phyloP scores from a whole-genome alignment of 163 green algal genomes.

The Scenedesmus sp. region DNA sequence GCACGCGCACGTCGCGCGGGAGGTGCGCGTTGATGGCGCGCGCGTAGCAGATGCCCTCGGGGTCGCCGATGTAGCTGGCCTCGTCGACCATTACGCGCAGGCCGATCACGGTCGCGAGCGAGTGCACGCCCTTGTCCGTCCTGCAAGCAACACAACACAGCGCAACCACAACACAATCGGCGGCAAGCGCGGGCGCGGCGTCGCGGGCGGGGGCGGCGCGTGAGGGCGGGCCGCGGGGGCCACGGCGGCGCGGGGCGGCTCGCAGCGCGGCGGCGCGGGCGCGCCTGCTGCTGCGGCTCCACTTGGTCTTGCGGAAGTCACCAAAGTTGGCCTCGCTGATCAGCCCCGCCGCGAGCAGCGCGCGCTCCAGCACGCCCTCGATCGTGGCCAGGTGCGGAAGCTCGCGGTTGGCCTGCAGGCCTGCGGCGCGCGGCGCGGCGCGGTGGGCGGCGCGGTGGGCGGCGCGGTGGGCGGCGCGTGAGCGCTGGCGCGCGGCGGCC shows the following conservation, averaged over 20 bases:
- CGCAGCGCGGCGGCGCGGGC: background rate
- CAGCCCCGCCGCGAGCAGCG: conserved; percentile 55
- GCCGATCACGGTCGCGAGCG: conserved; percentile 73
- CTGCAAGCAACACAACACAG: conserved; percentile 4
- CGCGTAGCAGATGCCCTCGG: conserved; percentile 68
- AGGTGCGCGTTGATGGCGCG: conserved; percentile 70
- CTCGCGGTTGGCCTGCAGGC: conserved; percentile 44
- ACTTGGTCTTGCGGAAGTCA: conserved; percentile 63
- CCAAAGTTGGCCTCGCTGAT: conserved; percentile 61
- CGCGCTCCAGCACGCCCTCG: conserved; percentile 61
- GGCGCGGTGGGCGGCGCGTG: too few species aligned
- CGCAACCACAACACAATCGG: too few species aligned
- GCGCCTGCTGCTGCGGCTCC: conserved; percentile 73
- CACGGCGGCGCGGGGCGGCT: too few species aligned
- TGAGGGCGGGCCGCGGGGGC: too few species aligned
- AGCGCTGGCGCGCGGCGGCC: too few species aligned
- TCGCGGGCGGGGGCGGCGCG: too few species aligned
- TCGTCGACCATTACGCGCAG: conserved; percentile 68
- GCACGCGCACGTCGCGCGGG: conserved; percentile 70
- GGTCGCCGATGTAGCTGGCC: conserved; percentile 61
- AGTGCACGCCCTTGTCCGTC: conserved; percentile 92
- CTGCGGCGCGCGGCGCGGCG: background rate
- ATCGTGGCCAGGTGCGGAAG: conserved; percentile 34
- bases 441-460: background rate
- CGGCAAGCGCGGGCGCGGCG: too few species aligned